Base-by-base conservation (phyloP, 2,329 filamentous ascomycete species). In the Epicoccum nigrum region DNA sequence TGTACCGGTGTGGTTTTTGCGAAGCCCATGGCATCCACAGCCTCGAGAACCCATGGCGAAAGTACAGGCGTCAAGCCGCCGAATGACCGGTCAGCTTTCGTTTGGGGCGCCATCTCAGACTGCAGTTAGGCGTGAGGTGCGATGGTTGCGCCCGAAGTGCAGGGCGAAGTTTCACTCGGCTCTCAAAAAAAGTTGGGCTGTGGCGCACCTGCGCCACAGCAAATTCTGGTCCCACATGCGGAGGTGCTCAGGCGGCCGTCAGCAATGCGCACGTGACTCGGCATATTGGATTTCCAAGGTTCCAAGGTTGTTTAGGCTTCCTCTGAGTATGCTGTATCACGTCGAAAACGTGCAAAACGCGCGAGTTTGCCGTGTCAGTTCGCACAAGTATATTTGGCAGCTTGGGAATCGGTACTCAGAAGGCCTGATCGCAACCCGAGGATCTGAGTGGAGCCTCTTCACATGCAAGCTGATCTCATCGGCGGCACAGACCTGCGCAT, bases 1-100 rank as follows among this genome's bases (percentile, higher is more conserved):
- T 97, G 93, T n/a, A 97, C 92, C 1, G 93, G 93, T 3, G 92
- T 97, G 82, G 94, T 92, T 71, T 88, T 87, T 57, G 81, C 78
- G 74, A 96, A 96, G 54, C 91, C 90, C 87, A 94, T 93, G 58
- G 86, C 85, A 41, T 86, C 81, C 40, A 95, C 86, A 52, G 91
- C 92, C 60, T 95, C 90, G 45, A 94, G 79, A 49, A 94, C 85
- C 91, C 92, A 97, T 84, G 87, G 81, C 54, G 88, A 89, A 25
- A 92, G 76, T 5, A 86, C 77, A 13, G 89, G 88, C 1, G 83
- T 87, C 45, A 92, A 77, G 12, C 83, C 83, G 64, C 87, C 83
- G 85, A 89, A 93, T 21, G 83, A 78, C 59, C 84, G 76, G 33
- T 70, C 66, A 25, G 60, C 42, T 45, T 67, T 71, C 7, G 59